phyloP scores from a whole-genome alignment of 495 filamentous ascomycete genomes.

The Tuber borchii region DNA sequence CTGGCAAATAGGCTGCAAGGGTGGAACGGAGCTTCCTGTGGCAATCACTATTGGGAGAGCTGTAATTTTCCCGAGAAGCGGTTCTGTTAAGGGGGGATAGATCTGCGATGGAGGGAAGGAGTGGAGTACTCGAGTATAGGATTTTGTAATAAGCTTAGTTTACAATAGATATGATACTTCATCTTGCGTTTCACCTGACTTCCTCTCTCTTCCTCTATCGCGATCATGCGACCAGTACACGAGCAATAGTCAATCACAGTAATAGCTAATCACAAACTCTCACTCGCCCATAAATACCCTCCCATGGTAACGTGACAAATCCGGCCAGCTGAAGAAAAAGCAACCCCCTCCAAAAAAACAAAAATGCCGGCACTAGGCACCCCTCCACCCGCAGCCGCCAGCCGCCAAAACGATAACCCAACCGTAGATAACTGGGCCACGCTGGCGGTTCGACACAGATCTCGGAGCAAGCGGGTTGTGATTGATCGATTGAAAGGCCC shows the following conservation, averaged over 20 bases:
- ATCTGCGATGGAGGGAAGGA: not conserved
- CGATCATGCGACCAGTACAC: not conserved
- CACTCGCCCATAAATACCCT: not conserved
- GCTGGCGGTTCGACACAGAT: not conserved
- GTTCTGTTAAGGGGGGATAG: not conserved
- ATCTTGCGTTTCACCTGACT: conserved; percentile 43
- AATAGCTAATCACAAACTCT: not conserved
- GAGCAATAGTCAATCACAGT: not conserved
- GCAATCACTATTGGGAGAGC: conserved; percentile 27
- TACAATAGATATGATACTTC: conserved; percentile 11
- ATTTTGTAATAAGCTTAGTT: not conserved
- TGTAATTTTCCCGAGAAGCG: conserved; percentile 15
- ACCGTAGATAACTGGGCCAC: not conserved
- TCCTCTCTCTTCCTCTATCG: not conserved
- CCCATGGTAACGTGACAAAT: not conserved
- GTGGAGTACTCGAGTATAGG: not conserved
- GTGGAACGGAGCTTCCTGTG: conserved; percentile 31
- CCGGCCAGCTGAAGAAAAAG: not conserved
- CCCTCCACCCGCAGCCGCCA: not conserved
- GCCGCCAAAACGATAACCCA: not conserved
- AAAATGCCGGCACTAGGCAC: not conserved
- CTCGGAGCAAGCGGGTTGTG: not conserved
- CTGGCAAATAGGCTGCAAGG: conserved; percentile 45
- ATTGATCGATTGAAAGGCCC: not conserved
- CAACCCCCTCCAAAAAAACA: too few relatives aligned